Percentiles rank a stretch among this genome's conserved stretches.
These are phyloP conservation scores for Penicillium cosmopolitanum DNA, from an alignment of 495 filamentous ascomycete species.

Conservation along the genomic window DNA sequence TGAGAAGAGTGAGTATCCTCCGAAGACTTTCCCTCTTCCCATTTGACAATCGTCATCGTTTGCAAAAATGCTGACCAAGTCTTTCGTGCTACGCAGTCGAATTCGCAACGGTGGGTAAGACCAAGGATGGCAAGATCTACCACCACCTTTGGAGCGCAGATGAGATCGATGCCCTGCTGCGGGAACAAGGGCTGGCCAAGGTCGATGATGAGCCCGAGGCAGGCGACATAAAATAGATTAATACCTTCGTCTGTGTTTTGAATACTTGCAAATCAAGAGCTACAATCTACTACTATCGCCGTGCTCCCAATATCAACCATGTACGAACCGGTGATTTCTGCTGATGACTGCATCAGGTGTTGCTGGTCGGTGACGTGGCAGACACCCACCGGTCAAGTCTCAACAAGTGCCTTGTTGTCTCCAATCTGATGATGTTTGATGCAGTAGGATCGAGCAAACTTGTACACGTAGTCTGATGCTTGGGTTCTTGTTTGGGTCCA, in stretches of 20 bases:
- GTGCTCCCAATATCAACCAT: neutral
- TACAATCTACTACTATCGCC: constrained; percentile 15
- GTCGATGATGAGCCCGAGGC: constrained; percentile 75
- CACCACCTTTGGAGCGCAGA: constrained; percentile 97
- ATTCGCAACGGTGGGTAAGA: constrained; percentile 97
- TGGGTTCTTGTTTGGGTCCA: neutral
- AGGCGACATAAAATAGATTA: constrained; percentile 55
- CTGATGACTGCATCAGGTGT: constrained; percentile 32
- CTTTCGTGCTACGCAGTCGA: constrained; percentile 66
- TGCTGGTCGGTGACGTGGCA: constrained; percentile 47
- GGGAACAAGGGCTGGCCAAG: constrained; percentile 94
- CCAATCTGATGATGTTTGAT: constrained; percentile 27
- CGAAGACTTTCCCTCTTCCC: too few species aligned
- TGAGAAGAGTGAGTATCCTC: constrained; percentile 83
- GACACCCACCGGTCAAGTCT: constrained; percentile 31
- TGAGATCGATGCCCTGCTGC: constrained; percentile 91
- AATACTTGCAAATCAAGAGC: constrained; percentile 34
- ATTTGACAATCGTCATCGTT: neutral
- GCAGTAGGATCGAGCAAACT: constrained; percentile 22
- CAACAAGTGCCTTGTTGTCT: constrained; percentile 23
- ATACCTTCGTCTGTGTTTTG: constrained; percentile 32
- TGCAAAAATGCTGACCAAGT: constrained; percentile 36
- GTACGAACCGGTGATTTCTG: constrained; percentile 5
- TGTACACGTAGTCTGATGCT: constrained; percentile 38
- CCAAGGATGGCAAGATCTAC: constrained; percentile 92